Base-by-base conservation (phyloP, 2,329 filamentous ascomycete species). In the Hymenoscyphus fraxineus region DNA sequence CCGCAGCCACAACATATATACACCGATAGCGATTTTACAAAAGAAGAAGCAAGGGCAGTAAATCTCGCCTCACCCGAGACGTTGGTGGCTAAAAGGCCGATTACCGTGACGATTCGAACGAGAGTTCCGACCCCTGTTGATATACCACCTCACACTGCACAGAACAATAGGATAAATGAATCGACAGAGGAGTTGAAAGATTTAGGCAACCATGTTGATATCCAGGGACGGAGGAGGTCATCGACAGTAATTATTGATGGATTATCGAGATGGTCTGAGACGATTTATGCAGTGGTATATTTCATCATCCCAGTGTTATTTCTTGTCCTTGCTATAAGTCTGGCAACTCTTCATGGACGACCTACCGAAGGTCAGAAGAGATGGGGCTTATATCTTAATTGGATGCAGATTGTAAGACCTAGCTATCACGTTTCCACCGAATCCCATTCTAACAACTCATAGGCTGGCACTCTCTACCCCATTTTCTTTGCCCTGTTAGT, bases 401-500 rank as follows among this genome's bases (percentile, higher is more conserved):
- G 41, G 58, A 64, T 59, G 63, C n/a, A 39, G 38, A 39, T 65
- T 47, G 63, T 65, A 62, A 51, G 44, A 27, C 4, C 15, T 44
- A 19, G 2, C 13, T 51, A 22, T 22, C 9, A 12, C 38, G 56
- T 59, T 32, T 22, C 40, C n/a, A 15, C 19, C 2, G 9, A 6
- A 54, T 19, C 4, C 2, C 13, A 2, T 59, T 22, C 54, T 62
- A 55, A 62, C 19, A n/a, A 22, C 2, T 41, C 13, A 22, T 22
- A 65, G 64, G 64, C 64, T 38, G 64, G 60, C 19, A 65, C 64
- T 27, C 51, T 63, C 22, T 67, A 67, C 35, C 64, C 66, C 15
- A 63, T 66, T 51, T 40, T 63, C 16, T 69, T 69, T 57, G 61
- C 66, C 16, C 40, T 65, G n/a, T 38, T 69, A 3, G 58, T 66